Evolutionary conservation across 345 rosid genomes (phyloP), one percentile per base, ranked within the genome.

Genomic region (Gynandropsis gynandra): DNA sequence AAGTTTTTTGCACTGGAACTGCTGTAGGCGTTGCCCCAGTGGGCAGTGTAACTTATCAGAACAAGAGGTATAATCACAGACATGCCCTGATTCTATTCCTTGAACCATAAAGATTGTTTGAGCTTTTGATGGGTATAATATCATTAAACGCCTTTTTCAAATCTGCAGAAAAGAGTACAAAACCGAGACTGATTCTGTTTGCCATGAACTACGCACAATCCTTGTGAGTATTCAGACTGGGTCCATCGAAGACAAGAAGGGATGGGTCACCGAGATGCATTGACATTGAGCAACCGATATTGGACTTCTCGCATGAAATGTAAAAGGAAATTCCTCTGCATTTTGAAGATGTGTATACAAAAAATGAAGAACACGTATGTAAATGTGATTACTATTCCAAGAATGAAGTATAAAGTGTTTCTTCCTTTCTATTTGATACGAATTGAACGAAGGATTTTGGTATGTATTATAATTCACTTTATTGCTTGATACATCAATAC

Each of bases 151-250:
- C 39, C 32, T 34, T 40, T 47, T 6, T 52, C 47, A 16, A 27
- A 61, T 40, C 37, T 66, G 61, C 87, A 90, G 98, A 58, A 36
- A 58, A 20, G 76, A 78, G 72, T 90, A 69, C 73, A 67, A 61
- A 63, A 63, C 71, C 4, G 72, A 72, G 46, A 60, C 63, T 32
- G 61, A 65, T 27, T 67, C 78, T 7, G 75, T 79, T 42, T 51
- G 77, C 45, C 39, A 58, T 67, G 71, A 82, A 67, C 56, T 90
- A 42, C 72, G 75, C 54, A 54, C 77, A 0, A 71, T 62, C 44
- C 89, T 90, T 9, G 85, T 77, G 5, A 86, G 87, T 27, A 76
- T 90, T 12, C 87, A 83, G 59, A 80, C 61, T 27, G 98, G 98
- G 27, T 17, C 42, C 3, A 54, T 73, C n/a, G 83, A 80, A 58